Percentiles rank a stretch among this genome's conserved stretches.
phyloP scores from a whole-genome alignment of 2,329 filamentous ascomycete species.

The Exophiala xenobiotica region DNA sequence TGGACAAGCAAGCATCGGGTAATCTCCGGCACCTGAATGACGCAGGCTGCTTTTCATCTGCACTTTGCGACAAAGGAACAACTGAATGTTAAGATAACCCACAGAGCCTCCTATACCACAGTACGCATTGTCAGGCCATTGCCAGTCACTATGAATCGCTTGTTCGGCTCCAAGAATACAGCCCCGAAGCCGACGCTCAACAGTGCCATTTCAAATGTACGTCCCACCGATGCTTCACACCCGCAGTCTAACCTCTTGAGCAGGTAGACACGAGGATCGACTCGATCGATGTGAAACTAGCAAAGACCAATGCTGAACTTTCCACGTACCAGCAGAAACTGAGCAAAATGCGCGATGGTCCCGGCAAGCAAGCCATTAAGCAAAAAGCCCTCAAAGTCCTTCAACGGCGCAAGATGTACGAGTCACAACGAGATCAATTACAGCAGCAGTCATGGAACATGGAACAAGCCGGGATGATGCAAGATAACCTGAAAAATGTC shows the following conservation, averaged over 20 bases:
- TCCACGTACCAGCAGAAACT: slow-evolving; percentile 84
- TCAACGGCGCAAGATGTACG: slow-evolving; percentile 90
- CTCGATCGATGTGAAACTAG: slow-evolving; percentile 89
- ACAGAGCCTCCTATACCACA: neutral
- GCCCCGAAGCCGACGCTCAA: slow-evolving; percentile 86
- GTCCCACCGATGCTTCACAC: slow-evolving; percentile 24
- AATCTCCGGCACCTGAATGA: neutral
- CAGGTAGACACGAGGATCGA: slow-evolving; percentile 78
- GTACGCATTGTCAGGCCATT: neutral
- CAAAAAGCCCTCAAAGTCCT: slow-evolving; percentile 93
- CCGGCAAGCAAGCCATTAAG: slow-evolving; percentile 87
- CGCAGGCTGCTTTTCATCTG: slow-evolving; percentile 2
- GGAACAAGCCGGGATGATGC: slow-evolving; percentile 98
- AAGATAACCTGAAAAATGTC: slow-evolving; percentile 96
- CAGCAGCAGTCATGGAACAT: slow-evolving; percentile 97
- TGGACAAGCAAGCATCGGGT: too few species aligned
- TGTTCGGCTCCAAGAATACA: slow-evolving; percentile 86
- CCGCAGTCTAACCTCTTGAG: slow-evolving; percentile 6
- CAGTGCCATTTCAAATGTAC: slow-evolving; percentile 76
- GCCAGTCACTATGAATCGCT: slow-evolving; percentile 75
- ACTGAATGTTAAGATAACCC: neutral
- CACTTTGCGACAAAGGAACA: neutral
- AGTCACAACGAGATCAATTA: slow-evolving; percentile 88
- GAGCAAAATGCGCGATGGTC: slow-evolving; percentile 89
- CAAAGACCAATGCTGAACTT: slow-evolving; percentile 87